Conservation (phyloP, 2,329 filamentous ascomycete species). For the Aspergillus pseudotamarii region DNA sequence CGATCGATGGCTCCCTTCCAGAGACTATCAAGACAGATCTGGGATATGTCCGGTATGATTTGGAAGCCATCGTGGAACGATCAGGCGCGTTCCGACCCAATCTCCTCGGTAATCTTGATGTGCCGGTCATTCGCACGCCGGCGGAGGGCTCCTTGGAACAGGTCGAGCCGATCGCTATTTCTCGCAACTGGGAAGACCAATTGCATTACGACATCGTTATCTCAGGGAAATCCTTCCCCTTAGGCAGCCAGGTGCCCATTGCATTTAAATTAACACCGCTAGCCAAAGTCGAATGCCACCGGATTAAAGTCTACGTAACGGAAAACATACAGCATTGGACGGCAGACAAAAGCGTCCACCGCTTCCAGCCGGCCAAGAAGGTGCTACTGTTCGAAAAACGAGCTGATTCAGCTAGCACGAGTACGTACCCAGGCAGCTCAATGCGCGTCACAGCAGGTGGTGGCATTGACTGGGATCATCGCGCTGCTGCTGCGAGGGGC, state of each 20-base stretch:
- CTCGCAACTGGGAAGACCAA: conserved; percentile 91
- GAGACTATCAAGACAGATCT: conserved; percentile 88
- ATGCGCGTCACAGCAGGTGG: conserved; percentile 78
- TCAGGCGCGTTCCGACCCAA: conserved; percentile 90
- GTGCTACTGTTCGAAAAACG: conserved; percentile 86
- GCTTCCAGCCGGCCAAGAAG: conserved; percentile 81
- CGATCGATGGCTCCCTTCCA: conserved; percentile 73
- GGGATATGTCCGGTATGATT: conserved; percentile 82
- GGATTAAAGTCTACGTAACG: conserved; percentile 87
- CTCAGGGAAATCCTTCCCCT: conserved; percentile 89
- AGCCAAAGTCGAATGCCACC: conserved; percentile 90
- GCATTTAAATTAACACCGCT: conserved; percentile 91
- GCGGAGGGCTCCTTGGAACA: conserved; percentile 87
- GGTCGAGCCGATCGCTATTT: conserved; percentile 91
- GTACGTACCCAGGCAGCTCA: conserved; percentile 73
- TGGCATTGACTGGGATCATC: conserved; percentile 69
- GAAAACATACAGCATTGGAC: conserved; percentile 93
- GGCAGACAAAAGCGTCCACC: conserved; percentile 78
- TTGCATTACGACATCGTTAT: conserved; percentile 95
- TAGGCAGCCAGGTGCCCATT: conserved; percentile 85
- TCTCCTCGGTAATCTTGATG: conserved; percentile 77
- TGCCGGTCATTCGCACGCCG: conserved; percentile 80
- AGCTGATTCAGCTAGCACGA: conserved; percentile 74
- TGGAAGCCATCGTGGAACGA: conserved; percentile 82
- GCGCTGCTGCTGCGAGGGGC: conserved; percentile 59